Evolutionary conservation across 257 asterid species (phyloP).

Genomic region (Ophiorrhiza pumila): DNA sequence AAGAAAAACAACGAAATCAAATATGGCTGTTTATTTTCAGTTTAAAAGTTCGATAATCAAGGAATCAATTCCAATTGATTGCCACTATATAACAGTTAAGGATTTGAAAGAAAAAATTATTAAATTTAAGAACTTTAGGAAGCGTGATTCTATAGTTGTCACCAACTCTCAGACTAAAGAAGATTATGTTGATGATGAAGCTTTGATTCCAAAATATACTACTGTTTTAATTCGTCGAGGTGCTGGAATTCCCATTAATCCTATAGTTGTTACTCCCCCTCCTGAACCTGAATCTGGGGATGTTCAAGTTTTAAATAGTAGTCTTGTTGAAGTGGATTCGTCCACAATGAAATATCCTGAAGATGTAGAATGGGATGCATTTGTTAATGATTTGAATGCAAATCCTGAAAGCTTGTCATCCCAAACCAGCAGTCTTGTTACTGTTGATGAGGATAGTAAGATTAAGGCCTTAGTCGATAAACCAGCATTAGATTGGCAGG

Average conservation of each 20-base stretch:
- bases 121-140: too few relatives aligned
- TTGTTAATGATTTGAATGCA: slow-evolving; percentile 85
- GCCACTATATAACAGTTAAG: too few relatives aligned
- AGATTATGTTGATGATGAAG: slow-evolving; percentile 88
- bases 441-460: slow-evolving; percentile 92
- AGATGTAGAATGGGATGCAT: slow-evolving; percentile 84
- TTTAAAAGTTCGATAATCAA: too few relatives aligned
- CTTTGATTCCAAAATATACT: slow-evolving; percentile 88
- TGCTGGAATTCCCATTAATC: slow-evolving; percentile 92
- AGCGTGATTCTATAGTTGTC: too few relatives aligned
- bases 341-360: slow-evolving; percentile 61
- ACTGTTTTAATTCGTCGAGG: slow-evolving; percentile 94
- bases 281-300: slow-evolving; percentile 57
- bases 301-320: slow-evolving; percentile 53
- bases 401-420: slow-evolving; percentile 60
- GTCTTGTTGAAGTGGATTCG: slow-evolving; percentile 52
- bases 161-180: too few relatives aligned
- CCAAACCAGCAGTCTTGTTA: slow-evolving; percentile 49
- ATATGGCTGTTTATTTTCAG: too few relatives aligned
- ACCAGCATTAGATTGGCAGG: slow-evolving; percentile 98
- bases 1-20: too few relatives aligned
- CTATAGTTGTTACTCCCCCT: slow-evolving; percentile 78
- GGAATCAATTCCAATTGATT: too few relatives aligned
- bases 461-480: slow-evolving; percentile 85
- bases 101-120: too few relatives aligned